Conservation (phyloP, 1,284 basidiomycete genomes). For the Pisolithus thermaeus region DNA sequence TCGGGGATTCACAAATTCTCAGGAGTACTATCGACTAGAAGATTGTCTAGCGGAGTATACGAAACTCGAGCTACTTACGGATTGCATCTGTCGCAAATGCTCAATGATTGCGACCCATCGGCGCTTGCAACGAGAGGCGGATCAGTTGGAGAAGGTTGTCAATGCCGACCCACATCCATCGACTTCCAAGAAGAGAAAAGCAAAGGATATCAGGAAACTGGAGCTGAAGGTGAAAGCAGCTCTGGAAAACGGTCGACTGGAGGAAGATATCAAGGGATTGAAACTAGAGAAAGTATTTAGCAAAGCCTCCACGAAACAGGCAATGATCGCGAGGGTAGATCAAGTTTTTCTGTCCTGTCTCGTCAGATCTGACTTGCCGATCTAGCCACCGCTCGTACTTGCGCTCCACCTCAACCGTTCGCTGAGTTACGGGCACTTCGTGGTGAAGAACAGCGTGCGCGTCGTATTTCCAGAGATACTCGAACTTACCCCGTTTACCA, state of each 20-base stretch:
- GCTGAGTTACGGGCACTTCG: slow-evolving; percentile 68
- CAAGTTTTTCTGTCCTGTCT: slow-evolving; percentile 4
- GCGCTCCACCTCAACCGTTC: slow-evolving; percentile 86
- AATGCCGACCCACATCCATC: slow-evolving; percentile 37
- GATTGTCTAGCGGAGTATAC: slow-evolving; percentile 79
- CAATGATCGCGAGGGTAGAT: slow-evolving; percentile 79
- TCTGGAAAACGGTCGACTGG: slow-evolving; percentile 69
- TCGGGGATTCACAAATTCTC: slow-evolving; percentile 6
- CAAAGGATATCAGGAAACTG: slow-evolving; percentile 62
- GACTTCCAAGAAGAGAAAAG: slow-evolving; percentile 65
- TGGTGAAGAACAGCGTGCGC: slow-evolving; percentile 75
- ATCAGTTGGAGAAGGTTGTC: slow-evolving; percentile 44
- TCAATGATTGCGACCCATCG: slow-evolving; percentile 67
- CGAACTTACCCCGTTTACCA: slow-evolving; percentile 81
- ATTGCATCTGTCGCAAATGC: slow-evolving; percentile 81
- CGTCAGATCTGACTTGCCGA: slow-evolving; percentile 13
- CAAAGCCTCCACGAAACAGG: slow-evolving; percentile 76
- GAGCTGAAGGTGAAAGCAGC: slow-evolving; percentile 55
- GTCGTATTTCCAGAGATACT: slow-evolving; percentile 83
- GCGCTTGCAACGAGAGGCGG: slow-evolving; percentile 54
- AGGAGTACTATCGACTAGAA: slow-evolving; percentile 59
- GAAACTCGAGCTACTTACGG: slow-evolving; percentile 73
- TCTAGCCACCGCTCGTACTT: slow-evolving; percentile 75
- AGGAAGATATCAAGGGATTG: slow-evolving; percentile 73
- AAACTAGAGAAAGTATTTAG: slow-evolving; percentile 71